These are phyloP conservation scores for Hymenoscyphus infarciens DNA, from an alignment of 2,329 filamentous ascomycete genomes.

Conservation along the genomic window DNA sequence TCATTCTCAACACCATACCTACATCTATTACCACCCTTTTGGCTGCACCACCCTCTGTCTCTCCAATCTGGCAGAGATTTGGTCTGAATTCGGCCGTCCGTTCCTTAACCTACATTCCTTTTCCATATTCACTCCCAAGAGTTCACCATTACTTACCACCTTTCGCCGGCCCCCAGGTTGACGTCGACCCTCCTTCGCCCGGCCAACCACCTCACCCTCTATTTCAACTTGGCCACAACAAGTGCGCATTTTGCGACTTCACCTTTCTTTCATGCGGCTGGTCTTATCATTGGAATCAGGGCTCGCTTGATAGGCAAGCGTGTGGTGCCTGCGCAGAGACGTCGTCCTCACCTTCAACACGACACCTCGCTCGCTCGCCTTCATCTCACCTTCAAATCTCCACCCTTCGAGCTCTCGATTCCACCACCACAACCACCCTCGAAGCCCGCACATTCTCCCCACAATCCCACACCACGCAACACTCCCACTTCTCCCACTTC, in stretches of 20 bases:
- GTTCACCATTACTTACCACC: not conserved
- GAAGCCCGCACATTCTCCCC: not conserved
- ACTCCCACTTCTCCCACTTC: conserved; percentile 9
- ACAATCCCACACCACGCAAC: not conserved
- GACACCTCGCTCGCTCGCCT: not conserved
- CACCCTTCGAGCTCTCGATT: conserved; percentile 3
- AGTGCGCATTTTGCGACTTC: not conserved
- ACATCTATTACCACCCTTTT: conserved; percentile 15
- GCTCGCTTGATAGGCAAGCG: not conserved
- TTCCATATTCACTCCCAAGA: conserved; percentile 1
- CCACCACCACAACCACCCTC: not conserved
- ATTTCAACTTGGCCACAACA: not conserved
- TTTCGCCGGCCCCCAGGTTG: not conserved
- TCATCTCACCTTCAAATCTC: conserved; percentile 1
- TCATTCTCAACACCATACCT: conserved; percentile 9
- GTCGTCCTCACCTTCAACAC: not conserved
- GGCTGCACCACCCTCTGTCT: conserved; percentile 9
- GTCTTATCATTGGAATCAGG: not conserved
- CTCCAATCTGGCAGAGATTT: conserved; percentile 7
- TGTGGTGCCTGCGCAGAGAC: not conserved
- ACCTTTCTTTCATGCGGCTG: not conserved
- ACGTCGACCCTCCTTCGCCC: not conserved
- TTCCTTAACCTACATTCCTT: conserved; percentile 13
- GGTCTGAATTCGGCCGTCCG: conserved; percentile 13
- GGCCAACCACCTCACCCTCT: not conserved